Evolutionary conservation across 495 filamentous ascomycete species (phyloP).

Genomic region (Pseudotulostoma volvatum): DNA sequence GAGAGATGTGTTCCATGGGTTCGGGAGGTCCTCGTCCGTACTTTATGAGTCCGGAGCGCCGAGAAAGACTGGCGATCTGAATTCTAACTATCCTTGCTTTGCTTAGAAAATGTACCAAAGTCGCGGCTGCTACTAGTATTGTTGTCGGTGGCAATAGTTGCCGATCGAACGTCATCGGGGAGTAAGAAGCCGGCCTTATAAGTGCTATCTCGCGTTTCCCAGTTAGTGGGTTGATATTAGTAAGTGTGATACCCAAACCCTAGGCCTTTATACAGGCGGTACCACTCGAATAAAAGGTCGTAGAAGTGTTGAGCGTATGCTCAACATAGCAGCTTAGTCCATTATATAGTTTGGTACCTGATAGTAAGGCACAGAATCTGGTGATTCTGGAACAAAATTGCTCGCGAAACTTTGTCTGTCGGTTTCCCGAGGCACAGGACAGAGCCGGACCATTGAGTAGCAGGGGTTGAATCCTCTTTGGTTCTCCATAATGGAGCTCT

Average conservation of each 20-base stretch:
- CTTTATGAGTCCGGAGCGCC: too few relatives aligned
- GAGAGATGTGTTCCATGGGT: constrained; percentile 12
- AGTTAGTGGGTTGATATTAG: background rate
- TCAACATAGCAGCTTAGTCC: too few relatives aligned
- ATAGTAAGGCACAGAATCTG: background rate
- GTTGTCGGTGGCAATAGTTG: background rate
- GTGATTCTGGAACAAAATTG: background rate
- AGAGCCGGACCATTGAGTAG: background rate
- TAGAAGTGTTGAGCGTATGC: too few relatives aligned
- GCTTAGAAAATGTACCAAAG: background rate
- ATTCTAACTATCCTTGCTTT: background rate
- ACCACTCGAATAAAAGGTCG: too few relatives aligned
- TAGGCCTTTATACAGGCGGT: too few relatives aligned
- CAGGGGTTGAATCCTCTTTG: background rate
- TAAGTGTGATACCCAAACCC: too few relatives aligned
- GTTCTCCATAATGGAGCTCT: background rate
- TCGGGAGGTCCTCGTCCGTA: too few relatives aligned
- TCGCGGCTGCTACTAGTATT: background rate
- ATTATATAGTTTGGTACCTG: too few relatives aligned
- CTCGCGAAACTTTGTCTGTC: background rate
- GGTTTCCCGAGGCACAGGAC: background rate
- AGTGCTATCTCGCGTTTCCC: background rate
- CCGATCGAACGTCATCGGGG: background rate
- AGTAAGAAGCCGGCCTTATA: background rate
- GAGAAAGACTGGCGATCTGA: background rate